Conservation (phyloP, 345 rosid species). For the Orychophragmus violaceus region DNA sequence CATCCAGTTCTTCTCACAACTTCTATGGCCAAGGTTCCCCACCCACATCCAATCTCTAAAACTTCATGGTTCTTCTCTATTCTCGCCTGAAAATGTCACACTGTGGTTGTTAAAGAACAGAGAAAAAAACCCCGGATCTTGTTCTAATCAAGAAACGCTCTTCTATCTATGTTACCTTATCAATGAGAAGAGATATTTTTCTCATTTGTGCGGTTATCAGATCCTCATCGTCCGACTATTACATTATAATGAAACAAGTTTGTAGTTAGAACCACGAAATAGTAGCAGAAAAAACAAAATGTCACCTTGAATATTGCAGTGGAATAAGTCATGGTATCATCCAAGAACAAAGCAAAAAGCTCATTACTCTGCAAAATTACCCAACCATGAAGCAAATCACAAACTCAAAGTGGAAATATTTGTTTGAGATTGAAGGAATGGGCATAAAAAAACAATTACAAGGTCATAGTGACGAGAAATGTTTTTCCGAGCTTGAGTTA, state of each 20-base stretch:
- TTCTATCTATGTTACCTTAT: slow-evolving; percentile 40
- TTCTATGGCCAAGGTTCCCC: slow-evolving; percentile 90
- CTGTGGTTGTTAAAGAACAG: not conserved
- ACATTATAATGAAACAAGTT: not conserved
- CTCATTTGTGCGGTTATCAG: slow-evolving; percentile 62
- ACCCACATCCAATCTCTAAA: slow-evolving; percentile 86
- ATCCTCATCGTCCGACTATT: slow-evolving; percentile 53
- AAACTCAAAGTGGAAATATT: not conserved
- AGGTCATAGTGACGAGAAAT: slow-evolving; percentile 81
- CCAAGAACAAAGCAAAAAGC: slow-evolving; percentile 61
- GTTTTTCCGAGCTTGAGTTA: slow-evolving; percentile 81
- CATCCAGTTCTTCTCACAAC: slow-evolving; percentile 79
- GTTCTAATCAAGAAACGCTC: not conserved
- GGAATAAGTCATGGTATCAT: slow-evolving; percentile 80
- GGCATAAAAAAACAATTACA: slow-evolving; percentile 31
- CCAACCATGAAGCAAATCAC: not conserved
- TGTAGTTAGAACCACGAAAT: not conserved
- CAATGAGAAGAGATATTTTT: slow-evolving; percentile 55
- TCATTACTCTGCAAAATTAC: slow-evolving; percentile 54
- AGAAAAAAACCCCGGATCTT: not conserved
- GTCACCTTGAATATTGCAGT: slow-evolving; percentile 71
- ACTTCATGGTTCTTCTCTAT: slow-evolving; percentile 52
- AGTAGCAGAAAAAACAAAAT: not conserved
- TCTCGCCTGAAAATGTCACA: slow-evolving; percentile 38
- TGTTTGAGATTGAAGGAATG: not conserved